Evolutionary conservation across 1,139 yeast species (phyloP).

Genomic region (Pichia sp.): DNA sequence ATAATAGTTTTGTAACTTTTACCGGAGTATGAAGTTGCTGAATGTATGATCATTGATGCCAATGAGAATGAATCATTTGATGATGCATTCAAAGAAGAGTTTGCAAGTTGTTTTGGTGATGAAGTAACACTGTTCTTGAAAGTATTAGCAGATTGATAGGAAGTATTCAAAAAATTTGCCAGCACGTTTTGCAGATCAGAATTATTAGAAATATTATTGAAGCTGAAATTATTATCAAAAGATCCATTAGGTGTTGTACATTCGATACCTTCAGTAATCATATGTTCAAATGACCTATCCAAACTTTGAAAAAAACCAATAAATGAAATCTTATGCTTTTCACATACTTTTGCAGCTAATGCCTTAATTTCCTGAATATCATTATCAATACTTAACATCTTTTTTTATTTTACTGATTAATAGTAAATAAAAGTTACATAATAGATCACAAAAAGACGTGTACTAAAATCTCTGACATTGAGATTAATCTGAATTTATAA

Average conservation of each 20-base stretch:
- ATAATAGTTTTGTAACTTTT: slow-evolving; percentile 7
- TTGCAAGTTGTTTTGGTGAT: slow-evolving; percentile 3
- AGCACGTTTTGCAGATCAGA: slow-evolving; percentile 10
- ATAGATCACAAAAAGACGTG: slow-evolving; percentile 6
- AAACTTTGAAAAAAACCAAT: slow-evolving; percentile 14
- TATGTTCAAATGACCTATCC: slow-evolving; percentile 5
- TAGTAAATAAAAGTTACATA: too few species aligned
- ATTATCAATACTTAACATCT: slow-evolving; percentile 4
- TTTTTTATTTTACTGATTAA: neutral
- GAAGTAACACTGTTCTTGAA: slow-evolving; percentile 2
- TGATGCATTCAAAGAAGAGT: neutral
- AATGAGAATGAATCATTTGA: neutral
- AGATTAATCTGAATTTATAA: neutral
- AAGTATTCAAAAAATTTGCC: slow-evolving; percentile 4
- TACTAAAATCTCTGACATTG: neutral
- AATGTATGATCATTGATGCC: slow-evolving; percentile 1
- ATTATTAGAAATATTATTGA: slow-evolving; percentile 2
- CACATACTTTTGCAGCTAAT: slow-evolving; percentile 6
- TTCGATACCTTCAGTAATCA: slow-evolving; percentile 10
- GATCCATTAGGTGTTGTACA: slow-evolving; percentile 9
- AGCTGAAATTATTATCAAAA: slow-evolving; percentile 1
- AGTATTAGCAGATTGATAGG: neutral
- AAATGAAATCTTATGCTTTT: slow-evolving; percentile 8
- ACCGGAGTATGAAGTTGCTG: slow-evolving; percentile 1
- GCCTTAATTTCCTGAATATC: slow-evolving; percentile 4